A percentile compares a stretch with the other conserved stretches of the same genome.
phyloP scores from a whole-genome alignment of 2,329 filamentous ascomycete genomes.

The Ophiostoma ips region DNA sequence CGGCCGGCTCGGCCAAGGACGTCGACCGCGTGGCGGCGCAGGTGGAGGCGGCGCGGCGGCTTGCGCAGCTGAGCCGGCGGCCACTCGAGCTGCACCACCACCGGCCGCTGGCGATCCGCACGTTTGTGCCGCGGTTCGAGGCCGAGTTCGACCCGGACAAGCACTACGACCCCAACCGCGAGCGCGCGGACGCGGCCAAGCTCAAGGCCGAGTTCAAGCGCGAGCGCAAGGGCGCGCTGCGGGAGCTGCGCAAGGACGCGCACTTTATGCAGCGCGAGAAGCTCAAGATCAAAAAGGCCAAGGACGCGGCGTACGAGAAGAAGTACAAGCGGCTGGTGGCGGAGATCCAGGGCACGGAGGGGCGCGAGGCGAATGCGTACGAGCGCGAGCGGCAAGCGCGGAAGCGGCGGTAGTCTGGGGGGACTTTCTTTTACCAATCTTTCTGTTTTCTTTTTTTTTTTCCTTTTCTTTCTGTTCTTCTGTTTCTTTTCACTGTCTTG shows the following conservation, averaged over 20 bases:
- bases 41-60: constrained; percentile 39
- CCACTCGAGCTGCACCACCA: constrained; percentile 85
- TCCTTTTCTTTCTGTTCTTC: background rate
- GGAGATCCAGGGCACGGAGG: constrained; percentile 92
- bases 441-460: background rate
- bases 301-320: constrained; percentile 86
- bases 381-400: constrained; percentile 69
- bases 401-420: constrained; percentile 44
- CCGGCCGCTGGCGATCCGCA: constrained; percentile 74
- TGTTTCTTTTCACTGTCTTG: background rate
- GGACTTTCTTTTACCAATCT: background rate
- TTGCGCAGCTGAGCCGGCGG: constrained; percentile 53
- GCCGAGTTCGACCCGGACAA: constrained; percentile 87
- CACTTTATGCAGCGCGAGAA: constrained; percentile 87
- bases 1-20: constrained; percentile 27
- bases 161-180: constrained; percentile 92
- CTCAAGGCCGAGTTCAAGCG: constrained; percentile 84
- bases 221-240: constrained; percentile 86
- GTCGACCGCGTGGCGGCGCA: constrained; percentile 30
- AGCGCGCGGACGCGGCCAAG: constrained; percentile 73
- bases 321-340: constrained; percentile 87
- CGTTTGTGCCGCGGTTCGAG: constrained; percentile 86
- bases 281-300: constrained; percentile 81
- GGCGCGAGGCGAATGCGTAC: constrained; percentile 73
- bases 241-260: constrained; percentile 88